phyloP scores from a whole-genome alignment of 2,329 filamentous ascomycete genomes.

The Xylariaceae sp. region DNA sequence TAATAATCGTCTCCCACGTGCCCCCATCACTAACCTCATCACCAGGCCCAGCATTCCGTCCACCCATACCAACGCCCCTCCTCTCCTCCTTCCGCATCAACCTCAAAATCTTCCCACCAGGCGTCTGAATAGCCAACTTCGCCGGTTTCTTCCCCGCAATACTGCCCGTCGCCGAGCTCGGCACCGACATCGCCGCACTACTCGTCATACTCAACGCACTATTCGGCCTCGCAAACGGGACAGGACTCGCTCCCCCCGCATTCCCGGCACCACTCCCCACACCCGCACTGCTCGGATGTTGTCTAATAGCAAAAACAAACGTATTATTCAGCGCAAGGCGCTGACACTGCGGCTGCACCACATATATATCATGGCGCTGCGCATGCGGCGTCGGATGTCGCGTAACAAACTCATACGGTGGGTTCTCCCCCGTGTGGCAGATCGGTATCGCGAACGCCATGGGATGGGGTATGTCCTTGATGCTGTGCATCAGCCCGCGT shows the following conservation, averaged over 20 bases:
- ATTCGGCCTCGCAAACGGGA: slow-evolving; percentile 57
- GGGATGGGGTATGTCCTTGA: slow-evolving; percentile 92
- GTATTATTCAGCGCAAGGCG: slow-evolving; percentile 91
- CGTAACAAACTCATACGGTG: slow-evolving; percentile 86
- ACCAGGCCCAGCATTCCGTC: slow-evolving; percentile 41
- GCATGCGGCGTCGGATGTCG: slow-evolving; percentile 95
- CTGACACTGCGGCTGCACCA: slow-evolving; percentile 91
- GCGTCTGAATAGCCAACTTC: slow-evolving; percentile 91
- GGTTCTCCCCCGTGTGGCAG: slow-evolving; percentile 86
- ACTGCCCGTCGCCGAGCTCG: slow-evolving; percentile 50
- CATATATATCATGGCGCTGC: slow-evolving; percentile 94
- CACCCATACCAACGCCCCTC: slow-evolving; percentile 32
- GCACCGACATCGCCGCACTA: slow-evolving; percentile 54
- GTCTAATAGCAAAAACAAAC: slow-evolving; percentile 92
- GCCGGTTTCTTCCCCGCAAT: slow-evolving; percentile 73
- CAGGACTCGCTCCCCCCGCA: slow-evolving; percentile 49
- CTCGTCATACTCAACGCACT: slow-evolving; percentile 64
- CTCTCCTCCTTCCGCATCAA: slow-evolving; percentile 77
- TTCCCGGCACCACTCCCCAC: slow-evolving; percentile 38
- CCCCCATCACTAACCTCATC: slow-evolving; percentile 66
- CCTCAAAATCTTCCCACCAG: slow-evolving; percentile 88
- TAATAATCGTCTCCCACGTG: slow-evolving; percentile 87
- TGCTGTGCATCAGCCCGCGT: slow-evolving; percentile 93
- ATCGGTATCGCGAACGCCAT: slow-evolving; percentile 87
- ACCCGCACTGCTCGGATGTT: slow-evolving; percentile 65